Evolutionary conservation across 345 rosid species (phyloP).

Genomic region (Populus simonii): DNA sequence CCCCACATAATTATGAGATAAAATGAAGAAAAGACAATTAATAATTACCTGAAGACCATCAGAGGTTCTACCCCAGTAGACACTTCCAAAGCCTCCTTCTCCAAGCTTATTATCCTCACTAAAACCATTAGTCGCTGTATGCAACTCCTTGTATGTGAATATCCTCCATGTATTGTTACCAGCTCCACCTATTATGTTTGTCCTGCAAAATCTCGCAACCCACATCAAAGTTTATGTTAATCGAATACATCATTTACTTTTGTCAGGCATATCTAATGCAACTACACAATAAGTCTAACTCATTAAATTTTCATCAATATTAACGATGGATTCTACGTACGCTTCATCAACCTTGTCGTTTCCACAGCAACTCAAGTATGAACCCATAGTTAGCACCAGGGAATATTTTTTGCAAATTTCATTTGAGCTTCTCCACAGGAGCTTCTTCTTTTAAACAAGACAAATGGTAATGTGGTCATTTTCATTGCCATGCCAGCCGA

Average conservation of each 20-base stretch:
- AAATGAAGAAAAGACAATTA: no score
- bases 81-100: constrained; percentile 56
- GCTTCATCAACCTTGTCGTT: constrained; percentile 45
- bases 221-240: no score
- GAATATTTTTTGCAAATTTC: background rate
- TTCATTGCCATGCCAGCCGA: constrained; percentile 28
- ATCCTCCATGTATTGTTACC: constrained; percentile 56
- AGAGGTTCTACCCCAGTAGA: constrained; percentile 66
- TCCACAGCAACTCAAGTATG: constrained; percentile 45
- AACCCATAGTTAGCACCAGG: constrained; percentile 42
- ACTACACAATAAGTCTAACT: background rate
- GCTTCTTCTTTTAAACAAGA: constrained; percentile 22
- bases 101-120: constrained; percentile 54
- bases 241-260: no score
- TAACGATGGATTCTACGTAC: constrained; percentile 20
- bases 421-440: background rate
- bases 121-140: constrained; percentile 63
- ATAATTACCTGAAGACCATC: constrained; percentile 58
- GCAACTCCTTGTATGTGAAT: constrained; percentile 65
- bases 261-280: no score
- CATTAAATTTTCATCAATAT: no score
- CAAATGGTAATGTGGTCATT: constrained; percentile 16
- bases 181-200: constrained; percentile 18
- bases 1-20: no score
- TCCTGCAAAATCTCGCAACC: constrained; percentile 9